phyloP scores from a whole-genome alignment of 805 yeast genomes.

The Blastobotrys parvus region DNA sequence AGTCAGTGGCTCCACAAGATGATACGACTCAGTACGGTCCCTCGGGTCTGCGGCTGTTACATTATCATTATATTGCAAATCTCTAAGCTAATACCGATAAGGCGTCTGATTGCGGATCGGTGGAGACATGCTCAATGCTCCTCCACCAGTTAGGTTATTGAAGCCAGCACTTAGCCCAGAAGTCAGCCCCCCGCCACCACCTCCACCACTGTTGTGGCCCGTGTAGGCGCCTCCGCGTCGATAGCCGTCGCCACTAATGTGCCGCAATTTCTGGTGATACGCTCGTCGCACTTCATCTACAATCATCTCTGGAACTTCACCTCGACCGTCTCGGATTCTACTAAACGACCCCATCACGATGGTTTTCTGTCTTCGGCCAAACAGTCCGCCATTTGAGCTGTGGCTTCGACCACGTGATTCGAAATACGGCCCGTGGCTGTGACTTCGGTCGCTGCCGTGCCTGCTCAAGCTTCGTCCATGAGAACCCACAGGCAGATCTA shows the following conservation, averaged over 20 bases:
- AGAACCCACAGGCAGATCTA: background rate
- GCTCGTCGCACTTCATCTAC: background rate
- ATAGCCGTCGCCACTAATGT: background rate
- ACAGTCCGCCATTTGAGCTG: background rate
- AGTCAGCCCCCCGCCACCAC: no score
- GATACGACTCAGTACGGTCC: no score
- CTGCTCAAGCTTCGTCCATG: no score
- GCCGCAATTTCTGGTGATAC: background rate
- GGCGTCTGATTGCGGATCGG: no score
- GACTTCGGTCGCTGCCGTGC: background rate
- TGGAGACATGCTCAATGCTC: no score
- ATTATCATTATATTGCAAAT: no score
- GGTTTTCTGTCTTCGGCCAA: background rate
- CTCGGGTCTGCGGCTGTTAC: no score
- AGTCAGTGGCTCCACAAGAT: no score
- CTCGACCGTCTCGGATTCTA: background rate
- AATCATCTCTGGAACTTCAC: background rate
- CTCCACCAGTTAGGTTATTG: no score
- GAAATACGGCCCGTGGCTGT: background rate
- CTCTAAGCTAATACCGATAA: no score
- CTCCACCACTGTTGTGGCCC: no score
- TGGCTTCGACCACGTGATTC: background rate
- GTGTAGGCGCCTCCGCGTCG: background rate
- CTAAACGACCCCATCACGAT: background rate
- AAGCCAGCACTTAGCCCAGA: no score